Percentiles rank a stretch among this genome's conserved stretches.
These are phyloP conservation scores for Aspergillus nidulans DNA, from an alignment of 495 filamentous ascomycete genomes.

Conservation along the genomic window DNA sequence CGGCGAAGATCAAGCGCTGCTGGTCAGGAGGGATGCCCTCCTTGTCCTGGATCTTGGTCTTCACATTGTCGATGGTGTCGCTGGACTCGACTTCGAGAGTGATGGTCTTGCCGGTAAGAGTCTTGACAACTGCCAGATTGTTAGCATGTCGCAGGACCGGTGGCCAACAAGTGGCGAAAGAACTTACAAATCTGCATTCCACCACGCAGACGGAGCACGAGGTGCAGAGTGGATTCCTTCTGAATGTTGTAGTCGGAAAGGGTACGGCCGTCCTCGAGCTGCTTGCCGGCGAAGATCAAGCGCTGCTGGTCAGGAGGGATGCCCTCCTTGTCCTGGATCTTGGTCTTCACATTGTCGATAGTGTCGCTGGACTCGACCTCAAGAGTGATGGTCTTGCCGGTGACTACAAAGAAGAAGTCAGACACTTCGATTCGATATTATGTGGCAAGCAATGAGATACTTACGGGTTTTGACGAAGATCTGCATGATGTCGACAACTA, in stretches of 20 bases:
- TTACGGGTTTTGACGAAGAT: conserved; percentile 97
- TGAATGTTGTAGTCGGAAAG: conserved; percentile 98
- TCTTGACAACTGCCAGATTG: conserved; percentile 63
- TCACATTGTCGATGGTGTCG: conserved; percentile 96
- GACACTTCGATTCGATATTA: conserved; percentile 5
- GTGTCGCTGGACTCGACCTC: conserved; percentile 98
- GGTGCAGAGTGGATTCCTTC: conserved; percentile 93
- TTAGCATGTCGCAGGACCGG: conserved; percentile 17
- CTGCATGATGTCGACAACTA: conserved; percentile 61
- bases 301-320: conserved; percentile 98
- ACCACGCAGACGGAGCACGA: conserved; percentile 95
- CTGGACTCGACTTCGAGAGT: conserved; percentile 95
- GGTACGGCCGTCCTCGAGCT: conserved; percentile 94
- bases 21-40: conserved; percentile 76
- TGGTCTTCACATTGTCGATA: conserved; percentile 98
- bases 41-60: conserved; percentile 76
- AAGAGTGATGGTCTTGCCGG: conserved; percentile 98
- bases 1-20: conserved; percentile 69
- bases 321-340: conserved; percentile 99
- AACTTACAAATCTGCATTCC: conserved; percentile 96
- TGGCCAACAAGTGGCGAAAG: conserved; percentile 11
- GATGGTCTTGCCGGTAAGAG: conserved; percentile 95
- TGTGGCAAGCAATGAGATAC: conserved; percentile 31
- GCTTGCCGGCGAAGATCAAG: conserved; percentile 97
- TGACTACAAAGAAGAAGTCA: conserved; percentile 45